These are phyloP conservation scores for Microsporum ferrugineum DNA, from an alignment of 2,329 filamentous ascomycete species.

Conservation along the genomic window DNA sequence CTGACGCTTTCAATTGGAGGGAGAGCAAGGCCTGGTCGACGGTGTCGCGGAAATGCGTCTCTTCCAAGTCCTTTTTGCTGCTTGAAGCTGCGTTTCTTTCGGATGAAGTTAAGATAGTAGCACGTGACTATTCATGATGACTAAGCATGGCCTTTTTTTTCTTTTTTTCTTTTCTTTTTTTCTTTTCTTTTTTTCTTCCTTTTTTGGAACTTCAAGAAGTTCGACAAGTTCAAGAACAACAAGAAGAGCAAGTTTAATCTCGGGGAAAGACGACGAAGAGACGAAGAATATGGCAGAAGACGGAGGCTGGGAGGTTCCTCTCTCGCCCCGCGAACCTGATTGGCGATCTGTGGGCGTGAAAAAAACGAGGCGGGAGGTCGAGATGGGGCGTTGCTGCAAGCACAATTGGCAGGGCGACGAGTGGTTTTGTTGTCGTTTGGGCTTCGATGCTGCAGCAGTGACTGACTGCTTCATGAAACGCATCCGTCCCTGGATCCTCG, in stretches of 20 bases:
- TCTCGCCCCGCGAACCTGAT: conserved; percentile 10
- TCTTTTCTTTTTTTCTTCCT: not conserved
- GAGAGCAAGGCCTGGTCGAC: conserved; percentile 8
- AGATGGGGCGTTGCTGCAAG: not conserved
- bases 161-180: not conserved
- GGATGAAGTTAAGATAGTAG: not conserved
- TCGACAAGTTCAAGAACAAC: not conserved
- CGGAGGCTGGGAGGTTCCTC: not conserved
- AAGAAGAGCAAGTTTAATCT: not conserved
- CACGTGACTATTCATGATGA: not conserved
- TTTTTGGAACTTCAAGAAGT: not conserved
- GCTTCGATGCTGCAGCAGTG: conserved; percentile 3
- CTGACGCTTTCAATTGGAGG: conserved; percentile 17
- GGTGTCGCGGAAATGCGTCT: not conserved
- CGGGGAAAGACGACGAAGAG: not conserved
- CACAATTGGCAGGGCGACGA: conserved; percentile 3
- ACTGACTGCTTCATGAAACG: not conserved
- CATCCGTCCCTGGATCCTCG: not conserved
- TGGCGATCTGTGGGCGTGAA: conserved; percentile 8
- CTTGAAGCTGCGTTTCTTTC: not conserved
- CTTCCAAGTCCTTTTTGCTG: not conserved
- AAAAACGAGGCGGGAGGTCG: conserved; percentile 1
- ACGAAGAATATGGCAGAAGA: not conserved
- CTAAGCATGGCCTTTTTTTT: not conserved
- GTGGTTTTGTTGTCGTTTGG: not conserved